Base-by-base conservation (phyloP, 768 basidiomycete species). In the Crucibulum laeve region DNA sequence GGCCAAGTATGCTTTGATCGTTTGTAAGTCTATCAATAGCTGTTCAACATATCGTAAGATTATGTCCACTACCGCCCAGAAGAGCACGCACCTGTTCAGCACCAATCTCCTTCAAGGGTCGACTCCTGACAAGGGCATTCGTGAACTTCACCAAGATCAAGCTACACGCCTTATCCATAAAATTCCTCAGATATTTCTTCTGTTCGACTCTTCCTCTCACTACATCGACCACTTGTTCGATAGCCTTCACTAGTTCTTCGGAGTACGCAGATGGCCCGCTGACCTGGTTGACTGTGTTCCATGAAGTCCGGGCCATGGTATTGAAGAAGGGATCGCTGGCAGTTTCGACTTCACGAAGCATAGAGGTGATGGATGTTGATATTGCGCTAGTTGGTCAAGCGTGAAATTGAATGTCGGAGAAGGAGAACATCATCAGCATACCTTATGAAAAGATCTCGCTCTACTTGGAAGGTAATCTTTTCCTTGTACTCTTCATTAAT, bases 111-210 rank as follows among this genome's bases (percentile, higher is more conserved):
- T 84, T 81, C 52, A 99, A 65, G 4, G 96, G 96, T 32, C 93
- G 73, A 59, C 92, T 94, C 62, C 83, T 84, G 15, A 98, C 92
- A 25, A 97, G 71, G 0, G 87, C 77, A 53, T 89, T 87, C 0
- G 91, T 96, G 54, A 98, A 97, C 45, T 88, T 87, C 25, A 82
- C 80, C 28, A 97, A 66, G 25, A 97, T 67, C 26, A 95, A 69
- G 38, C 93, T 95, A 14, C 87, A 86, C 6, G 87, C 85, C 61
- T 96, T 97, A 59, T 99, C 96, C 40, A 93, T 80, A 60, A 94
- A 81, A 64, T 94, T 99, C 42, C 91, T 73, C 33, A 91, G 59
- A 62, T 94, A 98, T 58, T 91, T 96, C 76, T 96, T 96, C 55
- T 92, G 89, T 63, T 98, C 93, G 7, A 98, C 74, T 6, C 87